Percentiles rank a stretch among this genome's conserved stretches.
Conservation (phyloP, 768 basidiomycete species). For the Mycena venus region DNA sequence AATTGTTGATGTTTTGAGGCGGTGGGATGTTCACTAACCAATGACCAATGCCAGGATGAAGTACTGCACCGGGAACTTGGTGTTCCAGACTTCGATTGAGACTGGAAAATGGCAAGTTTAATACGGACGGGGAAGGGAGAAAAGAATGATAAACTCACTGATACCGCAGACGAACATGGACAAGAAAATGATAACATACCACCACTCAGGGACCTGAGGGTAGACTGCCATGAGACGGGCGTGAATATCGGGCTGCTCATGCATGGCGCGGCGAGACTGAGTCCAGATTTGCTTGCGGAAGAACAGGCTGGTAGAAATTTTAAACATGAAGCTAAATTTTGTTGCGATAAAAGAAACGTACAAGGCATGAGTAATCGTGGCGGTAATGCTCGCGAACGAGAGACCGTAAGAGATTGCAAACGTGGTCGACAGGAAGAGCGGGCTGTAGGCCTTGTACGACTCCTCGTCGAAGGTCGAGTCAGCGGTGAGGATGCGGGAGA, state of each 20-base stretch:
- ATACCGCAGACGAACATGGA: conserved; percentile 55
- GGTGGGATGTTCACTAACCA: conserved; percentile 39
- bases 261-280: conserved; percentile 49
- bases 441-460: conserved; percentile 48
- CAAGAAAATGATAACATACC: conserved; percentile 55
- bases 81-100: conserved; percentile 65
- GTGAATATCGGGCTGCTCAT: conserved; percentile 59
- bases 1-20: not conserved
- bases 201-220: conserved; percentile 61
- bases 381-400: conserved; percentile 59
- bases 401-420: conserved; percentile 43
- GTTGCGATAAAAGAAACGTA: conserved; percentile 41
- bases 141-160: conserved; percentile 56
- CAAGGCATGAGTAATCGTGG: conserved; percentile 56
- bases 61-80: conserved; percentile 63
- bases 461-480: conserved; percentile 45
- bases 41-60: conserved; percentile 51
- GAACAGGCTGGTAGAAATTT: conserved; percentile 45
- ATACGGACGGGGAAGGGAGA: conserved; percentile 18
- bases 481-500: conserved; percentile 44
- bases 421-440: conserved; percentile 40
- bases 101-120: conserved; percentile 49
- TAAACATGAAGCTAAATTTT: not conserved
- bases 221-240: conserved; percentile 58
- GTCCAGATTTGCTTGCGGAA: conserved; percentile 60